Percentiles rank a stretch among this genome's conserved stretches.
These are phyloP conservation scores for Tricholoma matsutake DNA, from an alignment of 768 basidiomycete species.

Conservation along the genomic window DNA sequence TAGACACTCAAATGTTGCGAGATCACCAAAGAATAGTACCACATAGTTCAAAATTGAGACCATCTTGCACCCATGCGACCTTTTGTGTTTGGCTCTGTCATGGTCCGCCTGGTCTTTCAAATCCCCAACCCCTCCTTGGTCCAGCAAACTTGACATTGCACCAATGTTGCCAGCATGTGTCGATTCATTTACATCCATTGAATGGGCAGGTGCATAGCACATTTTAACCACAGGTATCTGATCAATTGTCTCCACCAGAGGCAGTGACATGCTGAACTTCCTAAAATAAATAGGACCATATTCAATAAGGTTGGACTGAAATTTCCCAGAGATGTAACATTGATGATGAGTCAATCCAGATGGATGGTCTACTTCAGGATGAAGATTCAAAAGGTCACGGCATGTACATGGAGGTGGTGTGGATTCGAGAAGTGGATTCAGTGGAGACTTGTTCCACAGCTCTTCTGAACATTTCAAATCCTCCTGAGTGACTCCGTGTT, in stretches of 20 bases:
- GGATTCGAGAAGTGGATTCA: slow-evolving; percentile 13
- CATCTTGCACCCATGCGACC: background rate
- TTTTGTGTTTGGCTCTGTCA: background rate
- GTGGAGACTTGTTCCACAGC: slow-evolving; percentile 24
- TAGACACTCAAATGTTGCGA: slow-evolving; percentile 21
- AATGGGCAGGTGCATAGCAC: slow-evolving; percentile 13
- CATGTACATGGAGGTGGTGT: background rate
- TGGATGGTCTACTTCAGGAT: slow-evolving; percentile 5
- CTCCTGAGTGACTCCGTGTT: slow-evolving; percentile 11
- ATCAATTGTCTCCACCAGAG: slow-evolving; percentile 21
- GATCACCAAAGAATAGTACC: slow-evolving; percentile 25
- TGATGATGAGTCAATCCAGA: slow-evolving; percentile 16
- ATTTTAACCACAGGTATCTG: slow-evolving; percentile 18
- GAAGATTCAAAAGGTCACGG: background rate
- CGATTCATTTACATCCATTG: slow-evolving; percentile 22
- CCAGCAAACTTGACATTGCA: slow-evolving; percentile 14
- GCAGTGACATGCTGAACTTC: background rate
- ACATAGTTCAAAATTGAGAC: slow-evolving; percentile 7
- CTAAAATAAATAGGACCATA: slow-evolving; percentile 24
- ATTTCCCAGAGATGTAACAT: slow-evolving; percentile 23
- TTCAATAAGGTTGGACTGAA: slow-evolving; percentile 15
- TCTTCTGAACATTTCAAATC: slow-evolving; percentile 26
- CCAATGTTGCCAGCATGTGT: slow-evolving; percentile 18
- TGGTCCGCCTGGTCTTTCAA: slow-evolving; percentile 6
- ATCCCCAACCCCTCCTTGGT: slow-evolving; percentile 21